A percentile compares a stretch with the other conserved stretches of the same genome.
Evolutionary conservation across 345 rosid genomes (phyloP).

Genomic region (Cardiospermum halicacabum): DNA sequence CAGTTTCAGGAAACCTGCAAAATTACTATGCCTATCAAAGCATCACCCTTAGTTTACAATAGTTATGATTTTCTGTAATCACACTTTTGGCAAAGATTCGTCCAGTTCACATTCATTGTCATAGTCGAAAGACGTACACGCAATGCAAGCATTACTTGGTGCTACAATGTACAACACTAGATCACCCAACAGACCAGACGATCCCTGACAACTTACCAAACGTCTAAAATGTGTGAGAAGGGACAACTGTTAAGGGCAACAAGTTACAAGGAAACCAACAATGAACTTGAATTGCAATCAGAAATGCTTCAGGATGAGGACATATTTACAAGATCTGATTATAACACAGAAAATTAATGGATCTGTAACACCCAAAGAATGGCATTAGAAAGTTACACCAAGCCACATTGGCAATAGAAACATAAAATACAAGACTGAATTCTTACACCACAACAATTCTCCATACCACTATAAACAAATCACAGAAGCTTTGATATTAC

Average conservation of each 20-base stretch:
- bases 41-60: neutral
- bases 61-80: neutral
- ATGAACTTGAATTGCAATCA: slow-evolving; percentile 33
- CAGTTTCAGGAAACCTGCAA: neutral
- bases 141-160: too few relatives aligned
- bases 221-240: neutral
- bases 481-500: slow-evolving; percentile 83
- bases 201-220: neutral
- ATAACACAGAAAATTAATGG: slow-evolving; percentile 16
- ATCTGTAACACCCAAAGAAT: slow-evolving; percentile 31
- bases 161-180: neutral
- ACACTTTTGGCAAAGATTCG: neutral
- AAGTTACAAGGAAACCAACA: slow-evolving; percentile 2
- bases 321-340: slow-evolving; percentile 36
- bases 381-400: slow-evolving; percentile 19
- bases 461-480: slow-evolving; percentile 12
- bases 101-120: neutral
- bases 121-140: neutral
- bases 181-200: neutral
- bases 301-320: slow-evolving; percentile 8
- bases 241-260: neutral
- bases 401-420: slow-evolving; percentile 23
- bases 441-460: slow-evolving; percentile 8
- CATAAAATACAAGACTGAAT: slow-evolving; percentile 20
- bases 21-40: neutral